A percentile compares a stretch with the other conserved stretches of the same genome.
Evolutionary conservation across 208 protist genomes (phyloP).

Genomic region (Crithidia sp.): DNA sequence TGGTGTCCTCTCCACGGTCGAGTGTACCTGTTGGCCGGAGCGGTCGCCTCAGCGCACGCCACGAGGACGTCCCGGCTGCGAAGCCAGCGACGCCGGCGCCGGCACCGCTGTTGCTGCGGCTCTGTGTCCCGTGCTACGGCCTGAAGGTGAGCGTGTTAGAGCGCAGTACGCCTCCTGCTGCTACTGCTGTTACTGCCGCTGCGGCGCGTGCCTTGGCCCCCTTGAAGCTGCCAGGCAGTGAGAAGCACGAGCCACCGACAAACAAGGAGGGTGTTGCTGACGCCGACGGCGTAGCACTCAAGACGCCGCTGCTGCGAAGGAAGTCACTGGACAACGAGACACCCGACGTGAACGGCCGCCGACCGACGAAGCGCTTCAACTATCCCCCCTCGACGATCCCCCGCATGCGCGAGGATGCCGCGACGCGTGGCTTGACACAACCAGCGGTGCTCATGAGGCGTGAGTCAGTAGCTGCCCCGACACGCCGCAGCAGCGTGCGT

Average conservation of each 20-base stretch:
- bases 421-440: constrained; percentile 34
- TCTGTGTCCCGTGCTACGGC: constrained; percentile 32
- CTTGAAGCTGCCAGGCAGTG: background rate
- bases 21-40: background rate
- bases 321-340: background rate
- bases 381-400: constrained; percentile 15
- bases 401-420: constrained; percentile 38
- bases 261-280: too few species aligned
- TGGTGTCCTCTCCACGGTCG: background rate
- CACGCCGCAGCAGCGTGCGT: background rate
- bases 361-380: background rate
- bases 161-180: background rate
- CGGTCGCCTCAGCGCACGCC: background rate
- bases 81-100: background rate
- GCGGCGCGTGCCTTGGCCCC: background rate
- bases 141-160: constrained; percentile 29
- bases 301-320: constrained; percentile 4
- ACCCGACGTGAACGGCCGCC: background rate
- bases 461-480: background rate
- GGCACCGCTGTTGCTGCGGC: constrained; percentile 20
- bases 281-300: background rate
- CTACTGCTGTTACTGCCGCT: too few species aligned
- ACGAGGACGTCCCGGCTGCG: too few species aligned
- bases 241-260: too few species aligned
- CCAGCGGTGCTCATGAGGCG: constrained; percentile 17